phyloP scores from a whole-genome alignment of 208 protist species.

The Leishmania mexicana region DNA sequence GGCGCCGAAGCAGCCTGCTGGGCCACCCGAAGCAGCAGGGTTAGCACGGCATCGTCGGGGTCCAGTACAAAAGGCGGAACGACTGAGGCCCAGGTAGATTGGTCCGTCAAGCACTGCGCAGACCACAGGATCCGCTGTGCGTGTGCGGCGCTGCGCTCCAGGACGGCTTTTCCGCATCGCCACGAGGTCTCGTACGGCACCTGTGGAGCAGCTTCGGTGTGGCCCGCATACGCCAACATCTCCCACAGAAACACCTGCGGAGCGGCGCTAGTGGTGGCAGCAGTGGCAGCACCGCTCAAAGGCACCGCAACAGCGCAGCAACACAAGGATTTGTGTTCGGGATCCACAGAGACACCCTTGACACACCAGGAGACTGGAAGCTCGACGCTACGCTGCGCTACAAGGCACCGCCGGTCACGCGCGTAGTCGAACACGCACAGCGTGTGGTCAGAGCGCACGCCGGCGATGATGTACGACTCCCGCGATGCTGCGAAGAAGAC shows the following conservation, averaged over 20 bases:
- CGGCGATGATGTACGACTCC: slow-evolving; percentile 50
- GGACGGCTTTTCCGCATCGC: slow-evolving; percentile 64
- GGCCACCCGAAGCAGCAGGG: slow-evolving; percentile 50
- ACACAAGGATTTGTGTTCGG: slow-evolving; percentile 47
- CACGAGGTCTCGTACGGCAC: slow-evolving; percentile 45
- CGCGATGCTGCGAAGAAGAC: slow-evolving; percentile 66
- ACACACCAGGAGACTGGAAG: slow-evolving; percentile 36
- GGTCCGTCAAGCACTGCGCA: slow-evolving; percentile 65
- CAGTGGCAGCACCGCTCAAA: neutral
- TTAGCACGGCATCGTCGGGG: slow-evolving; percentile 44
- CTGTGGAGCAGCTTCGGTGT: slow-evolving; percentile 9
- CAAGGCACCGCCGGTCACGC: slow-evolving; percentile 34
- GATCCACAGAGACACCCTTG: slow-evolving; percentile 57
- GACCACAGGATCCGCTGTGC: slow-evolving; percentile 54
- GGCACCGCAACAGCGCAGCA: slow-evolving; percentile 38
- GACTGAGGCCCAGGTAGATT: slow-evolving; percentile 61
- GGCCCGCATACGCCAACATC: slow-evolving; percentile 39
- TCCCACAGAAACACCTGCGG: slow-evolving; percentile 72
- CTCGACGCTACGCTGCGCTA: slow-evolving; percentile 58
- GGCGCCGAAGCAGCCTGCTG: slow-evolving; percentile 14
- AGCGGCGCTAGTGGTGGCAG: neutral
- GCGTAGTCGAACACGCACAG: slow-evolving; percentile 70
- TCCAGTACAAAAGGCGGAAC: slow-evolving; percentile 70
- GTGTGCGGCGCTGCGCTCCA: slow-evolving; percentile 55
- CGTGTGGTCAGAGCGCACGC: slow-evolving; percentile 44